Conservation (phyloP, 345 rosid genomes). For the Cardamine chenopodiifolia region DNA sequence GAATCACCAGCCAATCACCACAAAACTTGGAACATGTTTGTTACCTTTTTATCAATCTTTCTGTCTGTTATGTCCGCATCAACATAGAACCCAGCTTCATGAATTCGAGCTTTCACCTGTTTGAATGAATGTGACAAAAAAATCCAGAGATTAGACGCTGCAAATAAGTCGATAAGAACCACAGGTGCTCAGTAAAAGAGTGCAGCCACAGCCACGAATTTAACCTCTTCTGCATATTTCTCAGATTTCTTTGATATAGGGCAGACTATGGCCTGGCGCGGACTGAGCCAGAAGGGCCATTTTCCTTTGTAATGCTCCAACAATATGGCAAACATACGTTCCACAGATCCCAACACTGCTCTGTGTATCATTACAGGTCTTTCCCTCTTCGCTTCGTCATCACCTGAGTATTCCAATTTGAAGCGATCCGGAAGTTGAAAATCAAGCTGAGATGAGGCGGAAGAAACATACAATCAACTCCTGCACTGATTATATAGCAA, state of each 20-base stretch:
- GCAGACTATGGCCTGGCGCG: conserved; percentile 98
- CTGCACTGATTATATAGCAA: conserved; percentile 8
- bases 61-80: conserved; percentile 81
- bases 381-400: conserved; percentile 81
- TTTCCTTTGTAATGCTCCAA: conserved; percentile 97
- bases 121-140: conserved; percentile 31
- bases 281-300: conserved; percentile 99
- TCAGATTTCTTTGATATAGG: conserved; percentile 90
- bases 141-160: conserved; percentile 16
- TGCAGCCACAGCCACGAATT: background rate
- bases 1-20: conserved; percentile 14
- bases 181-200: background rate
- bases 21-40: background rate
- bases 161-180: background rate
- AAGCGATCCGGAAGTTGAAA: conserved; percentile 91
- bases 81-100: conserved; percentile 72
- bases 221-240: conserved; percentile 69
- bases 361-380: conserved; percentile 95
- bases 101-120: conserved; percentile 67
- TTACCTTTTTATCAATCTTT: conserved; percentile 92
- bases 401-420: conserved; percentile 78
- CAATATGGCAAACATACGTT: conserved; percentile 90
- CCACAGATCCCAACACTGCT: conserved; percentile 94
- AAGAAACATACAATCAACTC: conserved; percentile 32
- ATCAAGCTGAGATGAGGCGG: conserved; percentile 69